A percentile compares a stretch with the other conserved stretches of the same genome.
phyloP scores from a whole-genome alignment of 2,329 filamentous ascomycete species.

The Trichophyton mentagrophytes region DNA sequence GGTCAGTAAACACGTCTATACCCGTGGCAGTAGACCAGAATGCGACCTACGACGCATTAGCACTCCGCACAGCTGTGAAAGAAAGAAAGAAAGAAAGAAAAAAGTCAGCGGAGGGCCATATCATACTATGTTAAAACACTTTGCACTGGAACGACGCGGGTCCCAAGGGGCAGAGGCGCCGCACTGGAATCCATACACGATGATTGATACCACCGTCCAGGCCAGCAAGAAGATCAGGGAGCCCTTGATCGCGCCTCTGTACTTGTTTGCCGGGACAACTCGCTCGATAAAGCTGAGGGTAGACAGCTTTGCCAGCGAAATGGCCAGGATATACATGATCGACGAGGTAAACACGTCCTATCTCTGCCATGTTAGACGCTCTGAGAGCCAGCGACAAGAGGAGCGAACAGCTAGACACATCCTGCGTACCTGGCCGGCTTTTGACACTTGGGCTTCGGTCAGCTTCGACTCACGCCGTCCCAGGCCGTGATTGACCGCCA shows the following conservation, averaged over 20 bases:
- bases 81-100: not conserved
- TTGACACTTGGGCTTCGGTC: not conserved
- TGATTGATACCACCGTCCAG: conserved; percentile 10
- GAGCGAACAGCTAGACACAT: not conserved
- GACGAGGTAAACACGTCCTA: not conserved
- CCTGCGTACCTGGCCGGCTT: not conserved
- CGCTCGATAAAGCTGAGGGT: not conserved
- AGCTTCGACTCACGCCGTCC: not conserved
- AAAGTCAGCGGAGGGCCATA: not conserved
- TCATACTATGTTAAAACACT: not conserved
- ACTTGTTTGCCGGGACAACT: not conserved
- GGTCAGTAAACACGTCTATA: not conserved
- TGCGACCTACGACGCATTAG: not conserved
- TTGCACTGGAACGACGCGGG: not conserved
- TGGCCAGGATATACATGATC: not conserved
- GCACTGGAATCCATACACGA: conserved; percentile 12
- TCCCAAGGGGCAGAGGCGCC: conserved; percentile 8
- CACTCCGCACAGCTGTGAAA: not conserved
- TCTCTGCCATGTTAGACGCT: not conserved
- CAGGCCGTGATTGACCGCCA: not conserved
- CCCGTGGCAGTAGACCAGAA: not conserved
- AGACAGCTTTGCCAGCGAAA: not conserved
- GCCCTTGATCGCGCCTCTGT: not conserved
- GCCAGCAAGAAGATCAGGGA: conserved; percentile 4
- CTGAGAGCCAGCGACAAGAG: no score